Evolutionary conservation across 495 filamentous ascomycete genomes (phyloP).

Genomic region (Hypoxylon cercidicola): DNA sequence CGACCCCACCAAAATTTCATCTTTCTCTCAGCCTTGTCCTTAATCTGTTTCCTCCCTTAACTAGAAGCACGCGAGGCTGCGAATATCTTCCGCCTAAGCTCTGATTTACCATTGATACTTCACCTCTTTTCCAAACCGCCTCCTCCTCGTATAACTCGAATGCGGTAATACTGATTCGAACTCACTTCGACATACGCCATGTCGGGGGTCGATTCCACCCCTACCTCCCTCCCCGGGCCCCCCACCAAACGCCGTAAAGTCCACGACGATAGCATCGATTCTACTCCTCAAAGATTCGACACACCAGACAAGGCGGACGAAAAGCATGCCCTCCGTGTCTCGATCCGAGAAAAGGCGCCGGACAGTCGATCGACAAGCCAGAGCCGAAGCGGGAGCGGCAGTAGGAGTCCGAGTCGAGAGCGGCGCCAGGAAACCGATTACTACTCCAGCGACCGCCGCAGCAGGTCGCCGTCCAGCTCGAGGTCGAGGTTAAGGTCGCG

Average conservation of each 20-base stretch:
- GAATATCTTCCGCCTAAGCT: slow-evolving; percentile 16
- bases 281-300: slow-evolving; percentile 47
- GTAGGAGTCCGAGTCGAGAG: slow-evolving; percentile 28
- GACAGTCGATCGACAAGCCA: slow-evolving; percentile 46
- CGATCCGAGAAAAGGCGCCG: slow-evolving; percentile 52
- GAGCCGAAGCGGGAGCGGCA: slow-evolving; percentile 44
- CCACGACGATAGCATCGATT: slow-evolving; percentile 54
- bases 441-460: slow-evolving; percentile 49
- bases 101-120: neutral
- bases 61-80: slow-evolving; percentile 26
- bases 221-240: slow-evolving; percentile 45
- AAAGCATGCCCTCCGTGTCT: slow-evolving; percentile 46
- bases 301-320: slow-evolving; percentile 41
- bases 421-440: slow-evolving; percentile 43
- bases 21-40: slow-evolving; percentile 32
- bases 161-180: neutral
- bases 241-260: slow-evolving; percentile 68
- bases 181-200: slow-evolving; percentile 34
- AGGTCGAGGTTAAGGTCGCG: slow-evolving; percentile 46
- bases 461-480: slow-evolving; percentile 42
- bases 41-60: slow-evolving; percentile 9
- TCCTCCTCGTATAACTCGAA: neutral
- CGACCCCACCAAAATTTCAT: slow-evolving; percentile 27
- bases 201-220: slow-evolving; percentile 48
- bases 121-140: neutral